These are phyloP conservation scores for Fraxinus velutina DNA, from an alignment of 305 asterid species.

Conservation along the genomic window DNA sequence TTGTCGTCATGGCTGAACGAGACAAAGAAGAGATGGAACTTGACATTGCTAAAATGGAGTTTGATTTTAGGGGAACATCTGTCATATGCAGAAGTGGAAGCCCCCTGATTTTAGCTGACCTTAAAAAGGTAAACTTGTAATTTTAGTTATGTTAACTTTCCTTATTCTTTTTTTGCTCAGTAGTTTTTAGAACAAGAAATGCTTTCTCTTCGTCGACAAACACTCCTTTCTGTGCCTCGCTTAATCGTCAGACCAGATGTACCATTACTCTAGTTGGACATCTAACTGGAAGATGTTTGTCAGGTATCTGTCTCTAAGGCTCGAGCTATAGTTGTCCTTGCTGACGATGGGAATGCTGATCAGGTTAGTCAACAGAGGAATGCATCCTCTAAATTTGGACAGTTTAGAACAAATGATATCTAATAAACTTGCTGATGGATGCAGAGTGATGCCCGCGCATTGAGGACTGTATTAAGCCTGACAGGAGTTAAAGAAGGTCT, in stretches of 20 bases:
- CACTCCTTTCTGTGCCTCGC: slow-evolving; percentile 6
- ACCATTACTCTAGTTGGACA: slow-evolving; percentile 12
- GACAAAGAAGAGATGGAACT: slow-evolving; percentile 98
- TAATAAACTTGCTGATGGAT: slow-evolving; percentile 28
- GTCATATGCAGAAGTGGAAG: slow-evolving; percentile 94
- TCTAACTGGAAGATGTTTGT: slow-evolving; percentile 31
- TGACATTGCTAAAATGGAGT: slow-evolving; percentile 91
- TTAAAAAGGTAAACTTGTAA: slow-evolving; percentile 53
- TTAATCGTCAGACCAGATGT: slow-evolving; percentile 2
- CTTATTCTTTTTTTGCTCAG: neutral
- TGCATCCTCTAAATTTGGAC: slow-evolving; percentile 22
- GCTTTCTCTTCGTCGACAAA: slow-evolving; percentile 2
- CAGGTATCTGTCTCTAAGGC: slow-evolving; percentile 97
- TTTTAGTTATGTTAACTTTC: neutral
- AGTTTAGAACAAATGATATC: slow-evolving; percentile 20
- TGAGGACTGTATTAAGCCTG: slow-evolving; percentile 86
- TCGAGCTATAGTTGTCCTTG: slow-evolving; percentile 89
- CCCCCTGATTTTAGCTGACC: slow-evolving; percentile 79
- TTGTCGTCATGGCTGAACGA: slow-evolving; percentile 90
- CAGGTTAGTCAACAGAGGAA: slow-evolving; percentile 52
- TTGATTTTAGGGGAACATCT: slow-evolving; percentile 84
- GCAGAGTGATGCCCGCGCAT: slow-evolving; percentile 94
- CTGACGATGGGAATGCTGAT: slow-evolving; percentile 92
- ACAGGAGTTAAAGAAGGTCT: slow-evolving; percentile 92
- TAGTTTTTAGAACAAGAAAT: neutral